Evolutionary conservation across 805 yeast genomes (phyloP), one percentile per base, ranked within the genome.

Genomic region (Candida mattraensis): DNA sequence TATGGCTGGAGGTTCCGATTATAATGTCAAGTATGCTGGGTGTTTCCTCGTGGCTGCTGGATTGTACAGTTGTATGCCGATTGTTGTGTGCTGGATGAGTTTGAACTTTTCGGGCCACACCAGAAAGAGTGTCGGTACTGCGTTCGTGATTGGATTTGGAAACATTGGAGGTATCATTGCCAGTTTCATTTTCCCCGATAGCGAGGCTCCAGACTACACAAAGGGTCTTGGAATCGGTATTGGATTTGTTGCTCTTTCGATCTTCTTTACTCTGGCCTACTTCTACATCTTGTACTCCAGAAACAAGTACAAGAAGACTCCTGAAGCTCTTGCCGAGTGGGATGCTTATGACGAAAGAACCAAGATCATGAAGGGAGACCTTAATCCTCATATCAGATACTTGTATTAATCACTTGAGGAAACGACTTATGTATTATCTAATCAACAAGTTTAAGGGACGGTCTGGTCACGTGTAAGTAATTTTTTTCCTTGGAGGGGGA

Each of bases 101-200:
- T 63, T 80, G 53, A 80, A 80, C 51, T 72, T 75, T 40, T 71
- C 76, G 7, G 84, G 87, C 8, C 87, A 81, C 54, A 56, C 70
- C 14, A 66, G 86, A 48, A 76, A 78, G 33, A 62, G 74, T 16
- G 58, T 74, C 24, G 64, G 69, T 37, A 56, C 73, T 15, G 74
- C 74, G 0, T 67, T 69, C 44, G 78, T 76, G 48, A 73, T 81
- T 50, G 87, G 87, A 0, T 79, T 81, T 49, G 87, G 86, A 35
- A 81, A 81, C 59, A 78, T 78, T 50, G 87, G 87, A 29, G 87
- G 86, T 41, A 80, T 81, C 48, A 69, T 80, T 37, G 64, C 86
- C 5, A 71, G 84, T 2, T 81, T 68, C 47, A 59, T 78, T 14
- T 80, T 75, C 62, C 64, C 74, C 28, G 48, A 71, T 24, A 50